These are phyloP conservation scores for Starmerella cellae DNA, from an alignment of 805 yeast genomes.

Conservation along the genomic window DNA sequence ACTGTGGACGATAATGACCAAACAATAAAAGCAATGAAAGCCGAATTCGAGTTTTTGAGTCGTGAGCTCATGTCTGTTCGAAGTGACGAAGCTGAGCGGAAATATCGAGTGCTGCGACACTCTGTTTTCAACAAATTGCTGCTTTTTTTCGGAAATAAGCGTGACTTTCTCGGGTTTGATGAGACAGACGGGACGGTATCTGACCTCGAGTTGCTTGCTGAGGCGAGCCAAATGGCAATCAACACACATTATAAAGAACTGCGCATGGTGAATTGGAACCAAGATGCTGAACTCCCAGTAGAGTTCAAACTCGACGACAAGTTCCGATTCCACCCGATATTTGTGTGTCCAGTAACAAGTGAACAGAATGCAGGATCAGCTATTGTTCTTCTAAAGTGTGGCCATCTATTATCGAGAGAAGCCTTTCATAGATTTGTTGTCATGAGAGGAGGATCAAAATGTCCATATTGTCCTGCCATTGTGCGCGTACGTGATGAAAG, in stretches of 20 bases:
- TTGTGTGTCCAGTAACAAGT: constrained; percentile 1
- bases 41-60: neutral
- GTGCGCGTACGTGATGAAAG: neutral
- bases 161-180: neutral
- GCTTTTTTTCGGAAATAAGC: neutral
- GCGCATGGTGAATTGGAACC: neutral
- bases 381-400: neutral
- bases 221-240: neutral
- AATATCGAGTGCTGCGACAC: neutral
- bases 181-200: neutral
- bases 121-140: neutral
- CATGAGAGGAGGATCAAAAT: neutral
- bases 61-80: neutral
- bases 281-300: neutral
- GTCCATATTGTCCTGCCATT: neutral
- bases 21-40: neutral
- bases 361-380: neutral
- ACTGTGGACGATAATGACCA: neutral
- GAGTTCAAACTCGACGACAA: neutral
- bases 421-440: neutral
- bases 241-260: neutral
- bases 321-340: neutral
- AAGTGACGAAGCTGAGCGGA: neutral
- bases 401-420: constrained; percentile 1
- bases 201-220: neutral